Percentiles rank a stretch among this genome's conserved stretches.
phyloP scores from a whole-genome alignment of 352 stramenopile species.

The Pythium angustatum region DNA sequence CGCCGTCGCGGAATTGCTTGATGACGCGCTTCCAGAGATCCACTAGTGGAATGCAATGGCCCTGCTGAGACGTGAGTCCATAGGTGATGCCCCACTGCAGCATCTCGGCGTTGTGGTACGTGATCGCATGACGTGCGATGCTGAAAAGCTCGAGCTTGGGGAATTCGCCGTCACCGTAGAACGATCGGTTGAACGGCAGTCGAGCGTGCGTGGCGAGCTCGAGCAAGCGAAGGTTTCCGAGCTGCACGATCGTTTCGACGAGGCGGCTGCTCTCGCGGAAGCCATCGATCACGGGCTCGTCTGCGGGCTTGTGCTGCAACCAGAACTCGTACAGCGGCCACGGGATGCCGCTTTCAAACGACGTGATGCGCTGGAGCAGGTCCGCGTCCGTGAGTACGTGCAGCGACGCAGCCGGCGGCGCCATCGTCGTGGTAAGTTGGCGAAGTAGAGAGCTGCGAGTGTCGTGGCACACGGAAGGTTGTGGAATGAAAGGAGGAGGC shows the following conservation, averaged over 20 bases:
- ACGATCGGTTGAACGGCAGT: not conserved
- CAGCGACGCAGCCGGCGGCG: not conserved
- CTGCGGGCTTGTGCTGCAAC: not conserved
- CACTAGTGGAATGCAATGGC: too few relatives aligned
- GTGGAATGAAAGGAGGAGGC: too few relatives aligned
- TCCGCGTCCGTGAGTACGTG: not conserved
- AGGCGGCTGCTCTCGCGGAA: not conserved
- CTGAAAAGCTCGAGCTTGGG: too few relatives aligned
- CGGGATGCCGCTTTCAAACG: not conserved
- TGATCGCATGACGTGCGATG: too few relatives aligned
- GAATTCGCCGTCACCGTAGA: too few relatives aligned
- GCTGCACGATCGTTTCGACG: not conserved
- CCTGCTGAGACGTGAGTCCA: too few relatives aligned
- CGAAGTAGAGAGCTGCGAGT: too few relatives aligned
- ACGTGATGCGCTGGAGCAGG: not conserved
- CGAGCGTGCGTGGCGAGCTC: not conserved
- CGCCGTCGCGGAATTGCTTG: too few relatives aligned
- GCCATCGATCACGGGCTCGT: not conserved
- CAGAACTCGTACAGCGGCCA: constrained; percentile 1
- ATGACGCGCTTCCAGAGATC: too few relatives aligned
- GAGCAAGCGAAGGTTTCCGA: not conserved
- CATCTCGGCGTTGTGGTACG: too few relatives aligned
- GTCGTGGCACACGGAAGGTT: too few relatives aligned
- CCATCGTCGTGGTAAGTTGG: not conserved
- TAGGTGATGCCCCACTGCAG: too few relatives aligned